phyloP scores from a whole-genome alignment of 257 asterid species.

The Solanum chmielewskii region DNA sequence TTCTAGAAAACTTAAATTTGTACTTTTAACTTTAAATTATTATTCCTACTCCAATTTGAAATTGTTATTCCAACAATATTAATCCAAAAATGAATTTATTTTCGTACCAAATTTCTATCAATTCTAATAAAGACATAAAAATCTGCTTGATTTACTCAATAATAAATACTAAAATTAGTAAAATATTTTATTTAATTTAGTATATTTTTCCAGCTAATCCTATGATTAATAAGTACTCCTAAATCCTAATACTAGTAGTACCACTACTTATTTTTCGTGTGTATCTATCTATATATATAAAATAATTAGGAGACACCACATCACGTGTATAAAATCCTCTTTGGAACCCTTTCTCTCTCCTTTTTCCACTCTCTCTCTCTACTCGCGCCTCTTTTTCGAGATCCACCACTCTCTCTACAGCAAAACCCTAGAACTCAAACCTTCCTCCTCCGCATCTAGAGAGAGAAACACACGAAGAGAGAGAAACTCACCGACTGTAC shows the following conservation, averaged over 20 bases:
- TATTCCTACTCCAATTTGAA: too few species aligned
- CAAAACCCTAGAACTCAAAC: constrained; percentile 41
- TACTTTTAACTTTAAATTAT: too few species aligned
- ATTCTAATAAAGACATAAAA: neutral
- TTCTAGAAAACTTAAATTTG: too few species aligned
- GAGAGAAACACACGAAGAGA: constrained; percentile 1
- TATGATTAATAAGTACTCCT: neutral
- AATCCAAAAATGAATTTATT: neutral
- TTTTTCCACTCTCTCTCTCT: constrained; percentile 6
- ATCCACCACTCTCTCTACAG: constrained; percentile 8
- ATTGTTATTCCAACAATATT: too few species aligned
- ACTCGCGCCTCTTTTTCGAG: neutral
- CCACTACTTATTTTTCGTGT: neutral
- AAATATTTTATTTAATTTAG: too few species aligned
- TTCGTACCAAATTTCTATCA: neutral
- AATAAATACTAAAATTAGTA: neutral
- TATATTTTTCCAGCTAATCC: neutral
- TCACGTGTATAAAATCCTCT: neutral
- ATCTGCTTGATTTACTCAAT: neutral
- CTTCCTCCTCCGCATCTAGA: neutral
- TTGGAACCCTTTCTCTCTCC: neutral
- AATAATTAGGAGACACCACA: neutral
- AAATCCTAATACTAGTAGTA: neutral
- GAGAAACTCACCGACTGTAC: constrained; percentile 13
- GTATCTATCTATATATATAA: neutral